These are phyloP conservation scores for Beta corolliflora DNA, from an alignment of 179 eudicot genomes.

Conservation along the genomic window DNA sequence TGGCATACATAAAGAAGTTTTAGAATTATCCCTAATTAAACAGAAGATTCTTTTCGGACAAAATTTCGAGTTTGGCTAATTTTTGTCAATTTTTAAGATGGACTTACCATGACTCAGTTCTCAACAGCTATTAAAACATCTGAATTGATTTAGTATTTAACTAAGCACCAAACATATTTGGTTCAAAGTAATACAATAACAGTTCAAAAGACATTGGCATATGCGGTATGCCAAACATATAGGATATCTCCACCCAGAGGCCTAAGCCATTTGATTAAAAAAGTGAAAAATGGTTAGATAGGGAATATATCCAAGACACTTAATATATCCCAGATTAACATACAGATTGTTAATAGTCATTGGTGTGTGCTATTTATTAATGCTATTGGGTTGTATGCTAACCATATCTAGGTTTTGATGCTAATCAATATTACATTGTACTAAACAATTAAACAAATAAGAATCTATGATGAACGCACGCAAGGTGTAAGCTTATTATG, in stretches of 20 bases:
- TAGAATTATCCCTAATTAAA: too few relatives aligned
- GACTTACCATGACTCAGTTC: too few relatives aligned
- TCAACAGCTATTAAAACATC: too few relatives aligned
- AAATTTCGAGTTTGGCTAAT: too few relatives aligned
- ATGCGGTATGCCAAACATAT: constrained; percentile 14
- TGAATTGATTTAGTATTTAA: too few relatives aligned
- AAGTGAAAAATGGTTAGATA: not conserved
- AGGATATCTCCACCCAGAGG: not conserved
- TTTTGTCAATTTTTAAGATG: too few relatives aligned
- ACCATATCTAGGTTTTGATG: constrained; percentile 4
- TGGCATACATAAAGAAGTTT: too few relatives aligned
- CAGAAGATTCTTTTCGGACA: too few relatives aligned
- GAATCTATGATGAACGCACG: constrained; percentile 12
- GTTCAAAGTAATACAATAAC: constrained; percentile 9
- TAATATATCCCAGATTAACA: not conserved
- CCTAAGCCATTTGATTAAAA: not conserved
- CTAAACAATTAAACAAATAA: not conserved
- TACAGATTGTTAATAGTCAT: not conserved
- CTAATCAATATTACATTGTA: not conserved
- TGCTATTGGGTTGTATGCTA: not conserved
- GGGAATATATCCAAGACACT: not conserved
- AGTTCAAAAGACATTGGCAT: constrained; percentile 15
- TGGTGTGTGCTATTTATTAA: not conserved
- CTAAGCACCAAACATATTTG: not conserved
- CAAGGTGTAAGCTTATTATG: constrained; percentile 1